Evolutionary conservation across 2,329 filamentous ascomycete genomes (phyloP).

Genomic region (Periconia macrospinosa): DNA sequence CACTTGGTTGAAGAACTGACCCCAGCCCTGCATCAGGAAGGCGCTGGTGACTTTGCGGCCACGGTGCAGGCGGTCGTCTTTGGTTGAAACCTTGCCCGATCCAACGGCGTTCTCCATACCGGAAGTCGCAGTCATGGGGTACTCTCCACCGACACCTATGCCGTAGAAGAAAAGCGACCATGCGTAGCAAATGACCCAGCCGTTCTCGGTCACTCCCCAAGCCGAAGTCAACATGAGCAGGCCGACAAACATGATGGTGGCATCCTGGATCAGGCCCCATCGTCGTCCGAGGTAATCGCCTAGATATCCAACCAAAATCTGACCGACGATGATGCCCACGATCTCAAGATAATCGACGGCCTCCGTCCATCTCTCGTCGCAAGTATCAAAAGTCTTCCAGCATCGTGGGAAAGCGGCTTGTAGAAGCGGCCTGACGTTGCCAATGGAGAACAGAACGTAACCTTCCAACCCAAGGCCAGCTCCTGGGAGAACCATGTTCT

Average conservation of each 20-base stretch:
- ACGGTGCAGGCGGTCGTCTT: slow-evolving; percentile 90
- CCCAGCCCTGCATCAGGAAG: slow-evolving; percentile 99
- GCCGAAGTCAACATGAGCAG: slow-evolving; percentile 87
- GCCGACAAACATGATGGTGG: slow-evolving; percentile 90
- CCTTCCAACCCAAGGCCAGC: slow-evolving; percentile 90
- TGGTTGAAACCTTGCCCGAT: slow-evolving; percentile 84
- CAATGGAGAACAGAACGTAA: slow-evolving; percentile 96
- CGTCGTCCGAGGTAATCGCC: slow-evolving; percentile 85
- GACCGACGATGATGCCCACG: slow-evolving; percentile 87
- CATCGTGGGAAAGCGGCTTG: slow-evolving; percentile 73
- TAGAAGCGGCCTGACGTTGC: slow-evolving; percentile 85
- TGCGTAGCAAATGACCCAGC: slow-evolving; percentile 96
- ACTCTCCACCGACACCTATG: slow-evolving; percentile 77
- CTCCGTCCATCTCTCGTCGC: slow-evolving; percentile 77
- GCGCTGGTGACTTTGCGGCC: slow-evolving; percentile 94
- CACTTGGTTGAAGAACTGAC: slow-evolving; percentile 92
- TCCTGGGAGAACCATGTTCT: slow-evolving; percentile 88
- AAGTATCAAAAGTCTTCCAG: slow-evolving; percentile 69
- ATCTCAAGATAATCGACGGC: slow-evolving; percentile 91
- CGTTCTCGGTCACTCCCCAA: slow-evolving; percentile 84
- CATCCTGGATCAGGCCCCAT: slow-evolving; percentile 95
- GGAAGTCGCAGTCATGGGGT: slow-evolving; percentile 94
- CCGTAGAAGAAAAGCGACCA: slow-evolving; percentile 94
- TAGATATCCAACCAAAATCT: slow-evolving; percentile 81
- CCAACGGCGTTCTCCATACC: slow-evolving; percentile 90